Evolutionary conservation across 2,329 filamentous ascomycete genomes (phyloP), one percentile per base, ranked within the genome.

Genomic region (Colletotrichum abscissum): DNA sequence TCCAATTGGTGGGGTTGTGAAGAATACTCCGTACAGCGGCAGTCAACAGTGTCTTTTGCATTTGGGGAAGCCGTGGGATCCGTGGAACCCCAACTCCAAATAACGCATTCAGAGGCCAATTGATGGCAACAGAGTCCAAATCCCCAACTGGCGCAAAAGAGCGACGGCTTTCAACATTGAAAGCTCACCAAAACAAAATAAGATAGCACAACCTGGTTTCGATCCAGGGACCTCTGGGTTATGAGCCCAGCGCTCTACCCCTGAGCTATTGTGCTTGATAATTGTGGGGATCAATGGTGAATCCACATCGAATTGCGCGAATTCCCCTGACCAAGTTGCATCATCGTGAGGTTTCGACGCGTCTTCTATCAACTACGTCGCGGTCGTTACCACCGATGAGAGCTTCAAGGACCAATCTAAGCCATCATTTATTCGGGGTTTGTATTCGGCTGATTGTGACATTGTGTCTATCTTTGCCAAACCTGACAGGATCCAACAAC

Each of bases 171-270:
- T 26, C 12, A 11, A 5, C 28, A 30, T 3, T 24, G 9, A 33
- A 55, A 38, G 8, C n/a, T 1, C 14, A n/a, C 19, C 19, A 12
- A 38, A 8, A 5, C 7, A n/a, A 12, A 60, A 68, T 28, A 33
- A 3, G 0, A 35, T 58, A 58, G 56, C 56, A 58, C 56, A 28
- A 58, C 56, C 56, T 58, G 28, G 56, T 58, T 58, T 58, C 56
- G 28, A 58, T 58, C 56, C 56, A 58, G 56, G 56, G 56, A 58
- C 56, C 56, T 58, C 56, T 58, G 56, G 56, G 56, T 58, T 58
- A 58, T 58, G 56, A 58, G 56, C 56, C 56, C 56, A 58, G 56
- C 56, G 56, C 56, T 58, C 56, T 98, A 98, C 52, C 52, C 52
- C 52, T 55, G 52, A 55, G 52, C 52, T 55, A 55, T 55, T 55